These are phyloP conservation scores for Fusarium verrucosum DNA, from an alignment of 2,329 filamentous ascomycete genomes.

Conservation along the genomic window DNA sequence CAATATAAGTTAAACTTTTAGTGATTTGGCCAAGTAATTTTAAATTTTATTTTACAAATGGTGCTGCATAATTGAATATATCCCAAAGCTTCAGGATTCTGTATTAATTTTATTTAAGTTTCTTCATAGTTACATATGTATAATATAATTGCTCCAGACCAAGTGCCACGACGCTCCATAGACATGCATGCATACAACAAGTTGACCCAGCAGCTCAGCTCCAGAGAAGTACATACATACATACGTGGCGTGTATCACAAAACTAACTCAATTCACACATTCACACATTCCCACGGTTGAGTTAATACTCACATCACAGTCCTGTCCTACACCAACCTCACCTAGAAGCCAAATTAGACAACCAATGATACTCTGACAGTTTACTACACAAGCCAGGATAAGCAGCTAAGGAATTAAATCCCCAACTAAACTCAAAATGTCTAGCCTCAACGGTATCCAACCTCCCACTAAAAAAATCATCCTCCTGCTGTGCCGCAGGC, in stretches of 20 bases:
- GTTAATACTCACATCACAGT: background rate
- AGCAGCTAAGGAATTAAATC: conserved; percentile 14
- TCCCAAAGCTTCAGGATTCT: no score
- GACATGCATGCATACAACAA: background rate
- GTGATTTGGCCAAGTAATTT: no score
- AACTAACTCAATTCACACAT: background rate
- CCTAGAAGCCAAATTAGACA: background rate
- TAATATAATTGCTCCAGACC: no score
- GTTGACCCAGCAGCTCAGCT: background rate
- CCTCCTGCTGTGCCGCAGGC: conserved; percentile 31
- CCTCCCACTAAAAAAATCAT: background rate
- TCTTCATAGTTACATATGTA: no score
- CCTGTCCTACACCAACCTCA: conserved; percentile 9
- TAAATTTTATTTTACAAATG: no score
- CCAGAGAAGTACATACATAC: no score
- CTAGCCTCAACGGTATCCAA: background rate
- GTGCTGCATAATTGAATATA: no score
- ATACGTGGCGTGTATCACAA: background rate
- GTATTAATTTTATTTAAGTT: no score
- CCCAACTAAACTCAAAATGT: conserved; percentile 8
- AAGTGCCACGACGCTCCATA: no score
- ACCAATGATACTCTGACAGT: conserved; percentile 13
- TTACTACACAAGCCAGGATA: background rate
- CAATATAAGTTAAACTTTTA: no score
- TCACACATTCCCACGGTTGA: no score